A percentile compares a stretch with the other conserved stretches of the same genome.
Evolutionary conservation across 441 rosid genomes (phyloP).

Genomic region (Bruguiera hainesii): DNA sequence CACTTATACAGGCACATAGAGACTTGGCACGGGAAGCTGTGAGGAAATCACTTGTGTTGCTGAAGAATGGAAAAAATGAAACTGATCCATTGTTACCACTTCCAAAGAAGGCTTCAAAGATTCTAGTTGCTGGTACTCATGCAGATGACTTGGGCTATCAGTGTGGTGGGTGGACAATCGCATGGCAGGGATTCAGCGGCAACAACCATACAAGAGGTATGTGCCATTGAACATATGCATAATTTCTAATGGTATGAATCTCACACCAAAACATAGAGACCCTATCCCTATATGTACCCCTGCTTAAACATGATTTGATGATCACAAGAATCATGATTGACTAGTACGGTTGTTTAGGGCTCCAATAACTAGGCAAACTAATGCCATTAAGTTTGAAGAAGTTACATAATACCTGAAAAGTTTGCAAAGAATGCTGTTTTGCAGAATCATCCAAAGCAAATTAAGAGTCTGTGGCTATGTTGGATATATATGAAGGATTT

Average conservation of each 20-base stretch:
- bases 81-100: conserved; percentile 51
- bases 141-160: conserved; percentile 69
- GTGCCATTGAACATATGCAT: background rate
- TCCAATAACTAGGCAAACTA: background rate
- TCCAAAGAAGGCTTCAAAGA: conserved; percentile 47
- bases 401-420: background rate
- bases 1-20: conserved; percentile 45
- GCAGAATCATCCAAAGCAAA: background rate
- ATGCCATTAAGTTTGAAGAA: background rate
- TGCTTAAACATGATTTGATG: background rate
- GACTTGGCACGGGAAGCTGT: conserved; percentile 70
- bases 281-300: background rate
- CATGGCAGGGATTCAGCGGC: conserved; percentile 66
- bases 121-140: conserved; percentile 61
- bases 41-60: conserved; percentile 57
- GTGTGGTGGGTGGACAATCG: conserved; percentile 76
- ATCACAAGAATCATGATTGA: background rate
- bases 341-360: background rate
- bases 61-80: conserved; percentile 51
- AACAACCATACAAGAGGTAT: conserved; percentile 52
- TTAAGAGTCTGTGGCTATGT: too few species aligned
- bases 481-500: background rate
- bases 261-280: background rate
- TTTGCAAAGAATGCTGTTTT: conserved; percentile 6
- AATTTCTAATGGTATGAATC: too few species aligned